Base-by-base conservation (phyloP, 352 stramenopile species). In the Phytophthora gonapodyides region DNA sequence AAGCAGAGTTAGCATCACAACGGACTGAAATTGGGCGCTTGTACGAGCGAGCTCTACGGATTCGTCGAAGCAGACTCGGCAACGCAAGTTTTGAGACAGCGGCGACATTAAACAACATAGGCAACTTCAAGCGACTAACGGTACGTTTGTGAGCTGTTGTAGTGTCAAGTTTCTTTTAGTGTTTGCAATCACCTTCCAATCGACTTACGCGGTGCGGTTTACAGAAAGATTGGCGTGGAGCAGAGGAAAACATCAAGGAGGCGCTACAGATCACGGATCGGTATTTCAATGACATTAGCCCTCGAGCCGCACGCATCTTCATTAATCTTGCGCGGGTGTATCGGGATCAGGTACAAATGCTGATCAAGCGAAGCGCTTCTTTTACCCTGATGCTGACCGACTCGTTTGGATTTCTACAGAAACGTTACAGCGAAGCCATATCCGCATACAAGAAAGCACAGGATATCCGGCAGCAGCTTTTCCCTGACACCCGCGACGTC, bases 31-130 rank as follows among this genome's bases (percentile, higher is more conserved):
- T 94, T 37, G 80, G 75, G 11, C 63, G 78, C 48, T 33, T 92
- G 3, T 94, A 91, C 44, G 69, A 83, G 1, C 81, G 78, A 17
- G 85, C 85, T 12, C 48, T 92, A 13, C 69, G 64, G 21, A 94
- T 94, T 61, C 82, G 85, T 38, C 73, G 83, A 5, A 89, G 67
- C 10, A 88, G 71, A 9, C 71, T 94, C 30, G 84, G 84, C 0
- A 91, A 89, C 30, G 79, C 84, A 36, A 94, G 80, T 61, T 85
- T 91, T 13, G 85, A 94, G 57, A 92, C 82, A 1, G 85, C 85
- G 6, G 78, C 85, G 5, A 94, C 82, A 11, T 54, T 94, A 6
- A 94, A 89, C 65, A 94, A 94, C 47, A 87, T 94, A 24, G 85
- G 85, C 34, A 94, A 88, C 61, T 90, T 88, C 70, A 92, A 92